Evolutionary conservation across 2,329 filamentous ascomycete genomes (phyloP), one percentile per base, ranked within the genome.

Genomic region (Periglandula ipomoeae): DNA sequence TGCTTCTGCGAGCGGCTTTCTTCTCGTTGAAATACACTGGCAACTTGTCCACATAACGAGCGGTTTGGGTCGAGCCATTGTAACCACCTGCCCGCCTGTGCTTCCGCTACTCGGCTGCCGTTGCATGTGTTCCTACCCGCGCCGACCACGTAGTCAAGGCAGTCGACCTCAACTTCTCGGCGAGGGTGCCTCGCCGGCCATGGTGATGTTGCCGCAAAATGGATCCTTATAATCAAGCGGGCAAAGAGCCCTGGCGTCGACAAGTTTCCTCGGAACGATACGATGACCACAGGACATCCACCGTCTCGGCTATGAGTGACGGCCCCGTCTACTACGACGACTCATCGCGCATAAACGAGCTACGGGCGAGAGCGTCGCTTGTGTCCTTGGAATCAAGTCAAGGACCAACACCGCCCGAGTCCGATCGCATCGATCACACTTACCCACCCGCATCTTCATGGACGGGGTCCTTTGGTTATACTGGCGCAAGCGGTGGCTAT

Each of bases 271-370:
- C 38, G 6, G 46, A 24, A 20, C 26, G 32, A 5, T 20, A 35
- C 22, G 30, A 15, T 27, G 19, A 26, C 22, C 17, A 27, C 7
- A 24, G 38, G 15, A 20, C 8, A 27, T 69, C 67, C 32, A 64
- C 56, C 53, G 50, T 67, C 51, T 64, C 65, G 27, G 56, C 65
- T n/a, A 56, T 62, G 48, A 60, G 53, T 50, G 63, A 62, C 44
- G 55, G 59, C 23, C 50, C 57, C 32, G 56, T 52, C 46, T 56
- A 58, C 6, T 60, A 65, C 52, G 58, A 66, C 20, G 52, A 50
- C 7, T 50, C 53, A 37, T 46, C 55, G 26, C 30, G 26, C 32
- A 41, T 55, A 6, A 53, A 55, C 37, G 51, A 61, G 5, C 51
- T 68, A 26, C 62, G 63, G 7, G 62, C 61, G 15, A 51, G 52